phyloP scores from a whole-genome alignment of 2,329 filamentous ascomycete species.

The Lasiodiplodia sp. region DNA sequence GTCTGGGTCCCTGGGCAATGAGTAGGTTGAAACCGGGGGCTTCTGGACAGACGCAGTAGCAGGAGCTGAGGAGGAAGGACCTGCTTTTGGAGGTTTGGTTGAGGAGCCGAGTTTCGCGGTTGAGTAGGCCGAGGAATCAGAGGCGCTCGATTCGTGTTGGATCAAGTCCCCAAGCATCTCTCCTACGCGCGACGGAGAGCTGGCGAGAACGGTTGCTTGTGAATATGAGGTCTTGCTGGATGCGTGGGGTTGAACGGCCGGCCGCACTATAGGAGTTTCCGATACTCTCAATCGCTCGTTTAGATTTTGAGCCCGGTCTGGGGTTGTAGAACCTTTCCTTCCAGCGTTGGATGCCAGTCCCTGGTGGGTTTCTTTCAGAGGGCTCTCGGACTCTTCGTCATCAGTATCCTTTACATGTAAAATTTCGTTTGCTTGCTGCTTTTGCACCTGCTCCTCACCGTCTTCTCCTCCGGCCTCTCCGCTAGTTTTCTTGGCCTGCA shows the following conservation, averaged over 20 bases:
- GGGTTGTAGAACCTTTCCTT: neutral
- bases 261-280: neutral
- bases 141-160: neutral
- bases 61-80: neutral
- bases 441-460: neutral
- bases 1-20: neutral
- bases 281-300: neutral
- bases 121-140: neutral
- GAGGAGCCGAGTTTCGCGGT: neutral
- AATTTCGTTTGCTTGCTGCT: neutral
- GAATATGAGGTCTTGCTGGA: neutral
- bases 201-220: neutral
- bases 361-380: neutral
- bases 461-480: neutral
- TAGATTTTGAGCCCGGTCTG: neutral
- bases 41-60: no score
- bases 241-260: neutral
- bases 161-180: neutral
- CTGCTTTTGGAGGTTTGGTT: neutral
- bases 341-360: neutral
- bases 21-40: neutral
- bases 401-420: constrained; percentile 4
- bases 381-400: neutral
- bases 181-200: neutral
- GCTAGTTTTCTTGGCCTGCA: neutral